Percentiles rank a stretch among this genome's conserved stretches.
phyloP scores from a whole-genome alignment of 2,329 filamentous ascomycete genomes.

The Alternaria sp. region DNA sequence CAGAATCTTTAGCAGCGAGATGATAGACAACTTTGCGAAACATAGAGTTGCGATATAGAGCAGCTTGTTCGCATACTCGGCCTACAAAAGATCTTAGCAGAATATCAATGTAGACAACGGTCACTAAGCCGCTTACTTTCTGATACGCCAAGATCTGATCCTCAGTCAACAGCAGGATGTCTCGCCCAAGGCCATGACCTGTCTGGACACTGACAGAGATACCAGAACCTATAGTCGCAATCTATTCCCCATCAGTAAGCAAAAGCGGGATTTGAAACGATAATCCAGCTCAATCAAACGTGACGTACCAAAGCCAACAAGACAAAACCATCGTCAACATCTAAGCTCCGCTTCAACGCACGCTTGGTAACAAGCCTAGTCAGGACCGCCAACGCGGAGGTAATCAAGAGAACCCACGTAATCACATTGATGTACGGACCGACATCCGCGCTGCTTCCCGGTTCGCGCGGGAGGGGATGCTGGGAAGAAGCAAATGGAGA shows the following conservation, averaged over 20 bases:
- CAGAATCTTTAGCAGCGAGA: conserved; percentile 44
- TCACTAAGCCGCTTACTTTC: conserved; percentile 29
- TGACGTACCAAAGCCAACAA: conserved; percentile 40
- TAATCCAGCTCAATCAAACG: background rate
- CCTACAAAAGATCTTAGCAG: conserved; percentile 18
- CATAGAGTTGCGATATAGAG: conserved; percentile 44
- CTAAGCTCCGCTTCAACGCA: conserved; percentile 38
- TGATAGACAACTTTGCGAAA: conserved; percentile 45
- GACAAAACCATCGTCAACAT: conserved; percentile 45
- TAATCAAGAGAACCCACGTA: conserved; percentile 45
- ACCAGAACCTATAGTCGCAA: conserved; percentile 42
- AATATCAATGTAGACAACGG: background rate
- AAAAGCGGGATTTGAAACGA: background rate
- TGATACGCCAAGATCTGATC: conserved; percentile 34
- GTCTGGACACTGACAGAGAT: conserved; percentile 39
- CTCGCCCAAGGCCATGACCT: conserved; percentile 39
- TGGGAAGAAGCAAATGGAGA: conserved; percentile 24
- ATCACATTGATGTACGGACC: conserved; percentile 46
- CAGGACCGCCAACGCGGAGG: conserved; percentile 40
- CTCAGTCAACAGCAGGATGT: conserved; percentile 25
- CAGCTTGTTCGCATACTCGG: conserved; percentile 45
- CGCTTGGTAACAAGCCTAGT: conserved; percentile 44
- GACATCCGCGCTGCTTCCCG: conserved; percentile 35
- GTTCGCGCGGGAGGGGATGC: conserved; percentile 34
- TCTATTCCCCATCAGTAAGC: conserved; percentile 24